A percentile compares a stretch with the other conserved stretches of the same genome.
Conservation (phyloP, 371 early-diverging fungal species). For the Syncephalastrum racemosum region DNA sequence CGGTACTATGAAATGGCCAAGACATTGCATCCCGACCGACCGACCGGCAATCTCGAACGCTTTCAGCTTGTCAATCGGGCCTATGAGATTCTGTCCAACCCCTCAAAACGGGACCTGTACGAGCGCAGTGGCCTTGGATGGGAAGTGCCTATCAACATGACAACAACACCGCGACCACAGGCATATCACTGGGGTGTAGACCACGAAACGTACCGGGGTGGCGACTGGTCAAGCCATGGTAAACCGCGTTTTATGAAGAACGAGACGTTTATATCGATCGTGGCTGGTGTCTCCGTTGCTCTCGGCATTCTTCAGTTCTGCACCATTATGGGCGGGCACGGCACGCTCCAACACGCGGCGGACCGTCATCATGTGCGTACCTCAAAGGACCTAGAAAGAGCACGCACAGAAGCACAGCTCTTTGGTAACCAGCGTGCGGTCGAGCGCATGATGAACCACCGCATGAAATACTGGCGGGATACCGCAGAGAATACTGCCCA, state of each 20-base stretch:
- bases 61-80: conserved; percentile 39
- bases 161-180: too few species aligned
- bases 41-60: conserved; percentile 28
- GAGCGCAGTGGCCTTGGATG: conserved; percentile 33
- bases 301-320: conserved; percentile 23
- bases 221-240: conserved; percentile 25
- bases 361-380: conserved; percentile 38
- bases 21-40: conserved; percentile 38
- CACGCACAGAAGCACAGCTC: conserved; percentile 41
- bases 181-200: conserved; percentile 9
- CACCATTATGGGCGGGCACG: conserved; percentile 28
- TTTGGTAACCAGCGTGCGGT: conserved; percentile 45
- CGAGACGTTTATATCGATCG: conserved; percentile 29
- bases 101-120: conserved; percentile 20
- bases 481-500: conserved; percentile 6
- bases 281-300: conserved; percentile 30
- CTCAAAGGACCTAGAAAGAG: conserved; percentile 32
- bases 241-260: conserved; percentile 34
- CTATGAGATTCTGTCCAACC: conserved; percentile 37
- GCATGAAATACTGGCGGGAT: conserved; percentile 26
- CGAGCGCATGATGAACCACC: conserved; percentile 33
- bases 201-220: conserved; percentile 20
- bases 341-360: conserved; percentile 25
- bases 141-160: conserved; percentile 12
- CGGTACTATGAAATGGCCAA: conserved; percentile 45